phyloP scores from a whole-genome alignment of 2,329 filamentous ascomycete genomes.

The Fusarium pininemorale region DNA sequence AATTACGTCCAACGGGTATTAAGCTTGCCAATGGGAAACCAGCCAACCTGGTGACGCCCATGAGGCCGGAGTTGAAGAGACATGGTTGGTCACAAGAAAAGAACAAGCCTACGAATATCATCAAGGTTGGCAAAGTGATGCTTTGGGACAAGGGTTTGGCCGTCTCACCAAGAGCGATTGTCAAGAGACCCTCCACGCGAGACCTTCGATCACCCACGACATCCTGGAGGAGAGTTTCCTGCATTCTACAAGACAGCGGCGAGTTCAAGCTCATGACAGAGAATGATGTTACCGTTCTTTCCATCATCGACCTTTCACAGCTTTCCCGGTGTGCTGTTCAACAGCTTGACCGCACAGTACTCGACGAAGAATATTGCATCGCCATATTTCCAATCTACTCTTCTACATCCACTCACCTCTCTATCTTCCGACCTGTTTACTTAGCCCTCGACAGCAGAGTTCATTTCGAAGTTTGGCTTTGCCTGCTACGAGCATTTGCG shows the following conservation, averaged over 20 bases:
- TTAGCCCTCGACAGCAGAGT: conserved; percentile 86
- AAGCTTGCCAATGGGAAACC: conserved; percentile 59
- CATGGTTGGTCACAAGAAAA: conserved; percentile 49
- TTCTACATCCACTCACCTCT: conserved; percentile 74
- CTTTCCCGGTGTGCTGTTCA: conserved; percentile 91
- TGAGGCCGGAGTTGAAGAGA: conserved; percentile 55
- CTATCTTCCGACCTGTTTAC: conserved; percentile 87
- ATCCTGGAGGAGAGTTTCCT: conserved; percentile 88
- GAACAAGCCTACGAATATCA: conserved; percentile 70
- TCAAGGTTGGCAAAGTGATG: conserved; percentile 92
- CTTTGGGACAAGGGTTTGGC: conserved; percentile 84
- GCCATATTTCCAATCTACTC: conserved; percentile 96
- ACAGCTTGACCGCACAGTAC: conserved; percentile 85
- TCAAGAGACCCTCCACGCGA: conserved; percentile 65
- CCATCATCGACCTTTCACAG: conserved; percentile 86
- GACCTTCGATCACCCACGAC: conserved; percentile 63
- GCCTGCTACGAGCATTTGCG: conserved; percentile 88
- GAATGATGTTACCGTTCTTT: conserved; percentile 80
- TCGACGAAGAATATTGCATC: conserved; percentile 93
- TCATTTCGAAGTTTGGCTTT: conserved; percentile 98
- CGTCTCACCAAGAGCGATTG: conserved; percentile 63
- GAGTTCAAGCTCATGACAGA: conserved; percentile 92
- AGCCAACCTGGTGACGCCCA: conserved; percentile 46
- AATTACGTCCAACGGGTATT: conserved; percentile 69
- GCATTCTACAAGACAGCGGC: conserved; percentile 93